Percentiles rank a stretch among this genome's conserved stretches.
Conservation (phyloP, 768 basidiomycete genomes). For the Neoboletus brunneissimus region DNA sequence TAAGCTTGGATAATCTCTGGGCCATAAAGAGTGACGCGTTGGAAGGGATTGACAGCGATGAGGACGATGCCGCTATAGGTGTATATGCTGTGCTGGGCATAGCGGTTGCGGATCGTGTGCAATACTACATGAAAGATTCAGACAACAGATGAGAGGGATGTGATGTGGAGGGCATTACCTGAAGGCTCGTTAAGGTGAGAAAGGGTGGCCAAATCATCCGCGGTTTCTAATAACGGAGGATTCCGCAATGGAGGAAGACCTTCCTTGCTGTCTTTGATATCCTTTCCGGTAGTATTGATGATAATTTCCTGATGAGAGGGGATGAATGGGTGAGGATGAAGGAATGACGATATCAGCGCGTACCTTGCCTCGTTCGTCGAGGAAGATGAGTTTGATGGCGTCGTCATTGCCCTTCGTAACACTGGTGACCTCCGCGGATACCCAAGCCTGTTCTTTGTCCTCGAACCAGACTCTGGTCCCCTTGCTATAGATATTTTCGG, state of each 20-base stretch:
- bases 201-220: conserved; percentile 96
- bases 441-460: conserved; percentile 93
- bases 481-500: conserved; percentile 90
- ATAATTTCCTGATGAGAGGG: conserved; percentile 58
- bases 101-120: conserved; percentile 95
- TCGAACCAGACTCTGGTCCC: conserved; percentile 91
- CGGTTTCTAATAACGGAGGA: conserved; percentile 93
- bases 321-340: background rate
- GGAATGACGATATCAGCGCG: conserved; percentile 17
- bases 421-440: conserved; percentile 78
- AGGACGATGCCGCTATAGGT: conserved; percentile 99
- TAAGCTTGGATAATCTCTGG: conserved; percentile 98
- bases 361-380: conserved; percentile 93
- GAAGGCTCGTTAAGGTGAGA: conserved; percentile 98
- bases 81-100: conserved; percentile 96
- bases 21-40: conserved; percentile 94
- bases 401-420: conserved; percentile 67
- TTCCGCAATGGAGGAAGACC: conserved; percentile 91
- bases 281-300: conserved; percentile 75
- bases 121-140: conserved; percentile 55
- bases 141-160: background rate
- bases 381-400: conserved; percentile 76
- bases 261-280: conserved; percentile 76
- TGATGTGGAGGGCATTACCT: conserved; percentile 48
- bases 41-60: conserved; percentile 98